A percentile compares a stretch with the other conserved stretches of the same genome.
Evolutionary conservation across 805 yeast species (phyloP).

Genomic region (Wickerhamomyces rabaulensis): DNA sequence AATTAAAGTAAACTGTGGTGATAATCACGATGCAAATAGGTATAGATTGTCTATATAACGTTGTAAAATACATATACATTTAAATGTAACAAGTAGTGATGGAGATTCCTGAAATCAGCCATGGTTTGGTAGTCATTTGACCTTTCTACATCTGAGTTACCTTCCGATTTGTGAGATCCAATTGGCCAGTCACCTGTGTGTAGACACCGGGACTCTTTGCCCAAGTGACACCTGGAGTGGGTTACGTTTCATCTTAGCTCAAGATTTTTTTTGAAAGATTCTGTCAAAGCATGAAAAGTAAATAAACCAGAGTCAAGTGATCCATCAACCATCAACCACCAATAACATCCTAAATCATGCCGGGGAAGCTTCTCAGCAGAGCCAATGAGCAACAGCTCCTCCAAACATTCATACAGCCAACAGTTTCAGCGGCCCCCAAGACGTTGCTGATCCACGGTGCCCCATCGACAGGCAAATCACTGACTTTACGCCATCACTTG

Average conservation of each 20-base stretch:
- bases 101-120: too few species aligned
- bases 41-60: background rate
- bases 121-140: too few species aligned
- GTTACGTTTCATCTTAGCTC: too few species aligned
- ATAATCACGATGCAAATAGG: background rate
- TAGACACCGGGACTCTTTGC: too few species aligned
- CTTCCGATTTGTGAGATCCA: too few species aligned
- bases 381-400: conserved; percentile 9
- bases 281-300: background rate
- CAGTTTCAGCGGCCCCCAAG: conserved; percentile 5
- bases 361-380: background rate
- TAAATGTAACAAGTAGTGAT: background rate
- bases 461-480: conserved; percentile 21
- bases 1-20: background rate
- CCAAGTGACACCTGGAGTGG: too few species aligned
- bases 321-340: background rate
- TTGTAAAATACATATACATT: background rate
- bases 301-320: background rate
- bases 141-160: too few species aligned
- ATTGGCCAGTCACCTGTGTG: too few species aligned
- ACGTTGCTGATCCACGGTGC: conserved; percentile 15
- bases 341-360: background rate
- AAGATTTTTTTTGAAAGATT: background rate
- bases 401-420: conserved; percentile 10
- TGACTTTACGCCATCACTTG: conserved; percentile 10